A percentile compares a stretch with the other conserved stretches of the same genome.
Conservation (phyloP, 1,139 yeast genomes). For the Saccharomyces pastorianus region DNA sequence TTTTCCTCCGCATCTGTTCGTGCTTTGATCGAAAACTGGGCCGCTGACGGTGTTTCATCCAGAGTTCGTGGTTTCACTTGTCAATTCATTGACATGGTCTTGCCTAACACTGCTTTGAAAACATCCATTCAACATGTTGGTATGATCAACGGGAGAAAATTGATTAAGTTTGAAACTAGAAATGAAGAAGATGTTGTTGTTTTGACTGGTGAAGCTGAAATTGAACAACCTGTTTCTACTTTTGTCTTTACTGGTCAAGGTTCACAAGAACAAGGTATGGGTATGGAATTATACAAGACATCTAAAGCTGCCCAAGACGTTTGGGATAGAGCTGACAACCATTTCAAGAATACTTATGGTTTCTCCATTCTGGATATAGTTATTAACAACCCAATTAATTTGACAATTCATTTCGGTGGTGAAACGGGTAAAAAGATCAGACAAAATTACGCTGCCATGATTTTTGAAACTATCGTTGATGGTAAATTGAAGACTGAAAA, state of each 20-base stretch:
- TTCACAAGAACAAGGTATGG: slow-evolving; percentile 99
- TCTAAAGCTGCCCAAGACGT: slow-evolving; percentile 90
- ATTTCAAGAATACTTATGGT: slow-evolving; percentile 88
- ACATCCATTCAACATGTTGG: slow-evolving; percentile 93
- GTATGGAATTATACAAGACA: slow-evolving; percentile 92
- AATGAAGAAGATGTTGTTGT: slow-evolving; percentile 77
- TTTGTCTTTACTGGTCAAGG: slow-evolving; percentile 99
- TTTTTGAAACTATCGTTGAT: slow-evolving; percentile 88
- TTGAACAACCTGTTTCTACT: slow-evolving; percentile 94
- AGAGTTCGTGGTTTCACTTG: slow-evolving; percentile 94
- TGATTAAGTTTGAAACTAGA: slow-evolving; percentile 82
- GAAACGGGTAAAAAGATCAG: slow-evolving; percentile 92
- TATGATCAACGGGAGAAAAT: slow-evolving; percentile 98
- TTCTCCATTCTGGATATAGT: slow-evolving; percentile 95
- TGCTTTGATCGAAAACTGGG: slow-evolving; percentile 94
- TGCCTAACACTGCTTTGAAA: slow-evolving; percentile 85
- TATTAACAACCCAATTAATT: slow-evolving; percentile 88
- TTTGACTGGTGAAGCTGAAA: slow-evolving; percentile 91
- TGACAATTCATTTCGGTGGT: slow-evolving; percentile 96
- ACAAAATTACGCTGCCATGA: slow-evolving; percentile 92
- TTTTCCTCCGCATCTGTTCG: slow-evolving; percentile 93
- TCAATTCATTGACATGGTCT: slow-evolving; percentile 90
- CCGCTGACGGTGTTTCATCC: slow-evolving; percentile 92
- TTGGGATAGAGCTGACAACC: slow-evolving; percentile 96
- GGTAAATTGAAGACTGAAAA: slow-evolving; percentile 84